A percentile compares a stretch with the other conserved stretches of the same genome.
phyloP scores from a whole-genome alignment of 2,329 filamentous ascomycete species.

The Colletotrichum salicis region DNA sequence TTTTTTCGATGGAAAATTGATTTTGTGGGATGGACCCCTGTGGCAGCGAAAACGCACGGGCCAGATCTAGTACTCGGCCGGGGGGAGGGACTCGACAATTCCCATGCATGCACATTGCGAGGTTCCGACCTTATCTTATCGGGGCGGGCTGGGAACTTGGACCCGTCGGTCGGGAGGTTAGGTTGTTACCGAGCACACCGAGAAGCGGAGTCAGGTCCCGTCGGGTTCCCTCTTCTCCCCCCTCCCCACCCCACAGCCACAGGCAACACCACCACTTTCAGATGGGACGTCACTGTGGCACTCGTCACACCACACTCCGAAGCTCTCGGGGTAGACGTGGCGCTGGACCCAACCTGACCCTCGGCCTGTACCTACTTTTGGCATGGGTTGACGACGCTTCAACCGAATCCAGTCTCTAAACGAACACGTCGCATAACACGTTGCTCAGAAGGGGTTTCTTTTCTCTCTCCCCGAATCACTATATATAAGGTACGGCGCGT shows the following conservation, averaged over 20 bases:
- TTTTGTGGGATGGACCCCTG: slow-evolving; percentile 38
- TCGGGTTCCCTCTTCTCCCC: background rate
- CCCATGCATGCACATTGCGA: background rate
- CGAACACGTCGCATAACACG: slow-evolving; percentile 25
- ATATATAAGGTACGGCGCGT: too few species aligned
- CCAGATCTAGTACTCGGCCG: background rate
- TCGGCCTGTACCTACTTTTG: slow-evolving; percentile 1
- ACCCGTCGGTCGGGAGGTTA: background rate
- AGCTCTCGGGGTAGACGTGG: slow-evolving; percentile 1
- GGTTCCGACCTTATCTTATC: slow-evolving; percentile 21
- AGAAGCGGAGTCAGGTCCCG: background rate
- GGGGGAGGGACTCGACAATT: too few species aligned
- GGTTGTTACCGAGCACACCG: slow-evolving; percentile 13
- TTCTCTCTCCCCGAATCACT: too few species aligned
- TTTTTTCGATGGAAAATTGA: slow-evolving; percentile 38
- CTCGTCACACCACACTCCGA: slow-evolving; percentile 13
- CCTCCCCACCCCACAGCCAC: slow-evolving; percentile 3
- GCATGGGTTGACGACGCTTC: slow-evolving; percentile 27
- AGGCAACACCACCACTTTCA: slow-evolving; percentile 10
- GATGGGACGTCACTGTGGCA: slow-evolving; percentile 31
- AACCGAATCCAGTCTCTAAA: background rate
- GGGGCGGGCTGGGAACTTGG: background rate
- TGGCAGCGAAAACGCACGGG: slow-evolving; percentile 24
- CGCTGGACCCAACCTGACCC: background rate
- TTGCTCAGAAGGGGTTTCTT: background rate